A percentile compares a stretch with the other conserved stretches of the same genome.
Conservation (phyloP, 768 basidiomycete genomes). For the Pulveroboletus sp. region DNA sequence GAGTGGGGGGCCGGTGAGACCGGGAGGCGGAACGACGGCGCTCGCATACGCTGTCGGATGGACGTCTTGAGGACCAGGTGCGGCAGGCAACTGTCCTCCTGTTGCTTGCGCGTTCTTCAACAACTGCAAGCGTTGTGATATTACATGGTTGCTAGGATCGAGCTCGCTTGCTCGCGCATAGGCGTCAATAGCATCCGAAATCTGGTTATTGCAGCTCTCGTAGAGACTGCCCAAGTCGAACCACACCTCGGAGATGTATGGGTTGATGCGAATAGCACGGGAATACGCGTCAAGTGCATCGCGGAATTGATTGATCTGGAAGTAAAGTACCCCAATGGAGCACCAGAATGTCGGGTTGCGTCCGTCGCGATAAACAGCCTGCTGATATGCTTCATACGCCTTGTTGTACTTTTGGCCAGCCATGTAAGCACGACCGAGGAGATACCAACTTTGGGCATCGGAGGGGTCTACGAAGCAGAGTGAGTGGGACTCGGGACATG, state of each 20-base stretch:
- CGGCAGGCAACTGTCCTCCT: constrained; percentile 74
- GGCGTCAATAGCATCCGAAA: constrained; percentile 97
- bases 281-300: constrained; percentile 99
- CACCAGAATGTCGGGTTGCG: constrained; percentile 99
- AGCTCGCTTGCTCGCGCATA: constrained; percentile 94
- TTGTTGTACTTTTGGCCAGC: constrained; percentile 98
- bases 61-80: constrained; percentile 92
- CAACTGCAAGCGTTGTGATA: constrained; percentile 76
- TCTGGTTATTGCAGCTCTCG: constrained; percentile 98
- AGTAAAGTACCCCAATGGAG: constrained; percentile 97
- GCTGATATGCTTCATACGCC: constrained; percentile 98
- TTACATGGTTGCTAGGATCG: constrained; percentile 80
- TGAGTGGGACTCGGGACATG: neutral
- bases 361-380: constrained; percentile 98
- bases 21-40: constrained; percentile 67
- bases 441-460: constrained; percentile 98
- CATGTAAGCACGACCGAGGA: constrained; percentile 98
- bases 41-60: constrained; percentile 94
- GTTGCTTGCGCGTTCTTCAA: constrained; percentile 77
- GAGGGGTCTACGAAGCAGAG: constrained; percentile 62
- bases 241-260: constrained; percentile 81
- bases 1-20: constrained; percentile 65
- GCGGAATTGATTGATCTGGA: constrained; percentile 99
- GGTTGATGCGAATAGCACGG: constrained; percentile 97
- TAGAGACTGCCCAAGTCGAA: constrained; percentile 97